A percentile compares a stretch with the other conserved stretches of the same genome.
phyloP scores from a whole-genome alignment of 2,329 filamentous ascomycete genomes.

The Colletotrichum sojae region DNA sequence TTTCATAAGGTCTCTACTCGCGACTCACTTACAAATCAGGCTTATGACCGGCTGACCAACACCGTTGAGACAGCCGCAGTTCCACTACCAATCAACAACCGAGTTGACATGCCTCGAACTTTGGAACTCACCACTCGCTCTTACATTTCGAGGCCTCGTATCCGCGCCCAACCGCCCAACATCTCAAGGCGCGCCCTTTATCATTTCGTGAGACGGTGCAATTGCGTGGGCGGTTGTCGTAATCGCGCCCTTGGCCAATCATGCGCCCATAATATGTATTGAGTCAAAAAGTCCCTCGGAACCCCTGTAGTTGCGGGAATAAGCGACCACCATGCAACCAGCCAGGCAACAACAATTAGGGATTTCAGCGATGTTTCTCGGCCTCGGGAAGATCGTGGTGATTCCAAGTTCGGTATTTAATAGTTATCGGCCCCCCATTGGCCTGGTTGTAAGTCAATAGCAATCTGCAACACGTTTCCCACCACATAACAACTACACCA shows the following conservation, averaged over 20 bases:
- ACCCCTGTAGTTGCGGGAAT: background rate
- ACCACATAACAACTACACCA: too few relatives aligned
- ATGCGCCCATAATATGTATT: background rate
- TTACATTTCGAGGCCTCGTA: background rate
- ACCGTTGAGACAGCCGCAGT: too few relatives aligned
- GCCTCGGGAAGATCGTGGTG: too few relatives aligned
- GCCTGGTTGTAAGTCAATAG: too few relatives aligned
- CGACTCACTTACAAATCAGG: too few relatives aligned
- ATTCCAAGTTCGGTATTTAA: too few relatives aligned
- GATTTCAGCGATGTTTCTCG: too few relatives aligned
- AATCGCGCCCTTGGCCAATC: background rate
- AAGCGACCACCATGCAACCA: background rate
- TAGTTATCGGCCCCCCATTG: too few relatives aligned
- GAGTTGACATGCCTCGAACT: background rate
- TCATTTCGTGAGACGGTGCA: background rate
- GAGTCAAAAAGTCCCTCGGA: background rate
- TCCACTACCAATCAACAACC: too few relatives aligned
- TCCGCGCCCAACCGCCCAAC: background rate
- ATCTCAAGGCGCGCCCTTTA: background rate
- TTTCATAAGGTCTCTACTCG: too few relatives aligned
- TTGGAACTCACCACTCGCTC: background rate
- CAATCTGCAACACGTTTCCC: too few relatives aligned
- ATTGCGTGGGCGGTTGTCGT: background rate
- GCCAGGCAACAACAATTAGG: background rate
- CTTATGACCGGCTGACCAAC: too few relatives aligned